Percentiles rank a stretch among this genome's conserved stretches.
These are phyloP conservation scores for Mycosphaerelloides madeirae DNA, from an alignment of 2,329 filamentous ascomycete species.

Conservation along the genomic window DNA sequence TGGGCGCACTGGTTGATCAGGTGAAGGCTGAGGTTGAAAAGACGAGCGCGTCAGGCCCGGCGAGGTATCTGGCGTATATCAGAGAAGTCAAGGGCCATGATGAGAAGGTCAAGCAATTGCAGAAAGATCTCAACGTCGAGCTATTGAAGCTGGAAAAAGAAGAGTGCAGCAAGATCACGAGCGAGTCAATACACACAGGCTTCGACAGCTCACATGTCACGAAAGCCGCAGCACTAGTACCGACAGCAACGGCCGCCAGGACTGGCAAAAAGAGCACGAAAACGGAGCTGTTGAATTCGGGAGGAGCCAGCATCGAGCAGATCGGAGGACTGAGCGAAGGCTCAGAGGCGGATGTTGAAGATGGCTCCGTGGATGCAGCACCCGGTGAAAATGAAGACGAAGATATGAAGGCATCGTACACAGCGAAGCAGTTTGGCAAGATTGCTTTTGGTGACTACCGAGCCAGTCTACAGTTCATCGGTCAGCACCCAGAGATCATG, in stretches of 20 bases:
- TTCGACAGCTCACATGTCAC: conserved; percentile 82
- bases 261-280: conserved; percentile 32
- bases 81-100: conserved; percentile 72
- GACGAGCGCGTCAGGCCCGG: conserved; percentile 48
- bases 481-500: conserved; percentile 71
- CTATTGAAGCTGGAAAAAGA: conserved; percentile 78
- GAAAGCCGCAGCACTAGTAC: conserved; percentile 42
- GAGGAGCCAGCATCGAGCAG: conserved; percentile 49
- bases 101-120: conserved; percentile 70
- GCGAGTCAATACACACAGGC: conserved; percentile 79
- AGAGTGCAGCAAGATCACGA: conserved; percentile 87
- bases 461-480: conserved; percentile 69
- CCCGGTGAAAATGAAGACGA: conserved; percentile 58
- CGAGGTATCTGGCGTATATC: conserved; percentile 70
- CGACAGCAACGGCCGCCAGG: conserved; percentile 28
- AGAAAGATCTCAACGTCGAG: conserved; percentile 68
- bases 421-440: conserved; percentile 75
- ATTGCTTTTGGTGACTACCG: conserved; percentile 73
- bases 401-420: conserved; percentile 67
- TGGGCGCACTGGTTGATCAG: conserved; percentile 91
- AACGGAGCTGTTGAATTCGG: conserved; percentile 33
- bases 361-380: conserved; percentile 39
- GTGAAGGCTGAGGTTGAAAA: conserved; percentile 83
- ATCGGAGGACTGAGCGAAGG: conserved; percentile 40
- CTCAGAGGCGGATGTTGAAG: conserved; percentile 59